These are phyloP conservation scores for Amauroascus niger DNA, from an alignment of 2,329 filamentous ascomycete genomes.

Conservation along the genomic window DNA sequence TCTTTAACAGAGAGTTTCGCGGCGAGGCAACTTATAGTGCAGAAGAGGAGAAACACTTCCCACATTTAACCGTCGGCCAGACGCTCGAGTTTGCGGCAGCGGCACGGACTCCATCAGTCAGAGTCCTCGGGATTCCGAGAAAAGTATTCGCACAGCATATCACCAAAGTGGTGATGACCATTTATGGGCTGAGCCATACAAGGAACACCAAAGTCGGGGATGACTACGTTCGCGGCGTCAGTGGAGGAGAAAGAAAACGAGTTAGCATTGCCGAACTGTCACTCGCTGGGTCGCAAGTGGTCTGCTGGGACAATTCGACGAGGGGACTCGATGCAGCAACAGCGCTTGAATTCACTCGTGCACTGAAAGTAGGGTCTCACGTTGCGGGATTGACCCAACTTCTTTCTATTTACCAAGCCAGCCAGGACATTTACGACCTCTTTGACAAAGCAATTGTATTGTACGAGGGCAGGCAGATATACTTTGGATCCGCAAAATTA, in stretches of 20 bases:
- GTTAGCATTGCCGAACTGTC: constrained; percentile 40
- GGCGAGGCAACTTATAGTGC: constrained; percentile 35
- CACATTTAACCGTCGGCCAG: constrained; percentile 48
- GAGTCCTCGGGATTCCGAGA: constrained; percentile 36
- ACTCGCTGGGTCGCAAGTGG: constrained; percentile 29
- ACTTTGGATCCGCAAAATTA: constrained; percentile 53
- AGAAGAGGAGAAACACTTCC: constrained; percentile 44
- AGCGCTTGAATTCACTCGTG: constrained; percentile 49
- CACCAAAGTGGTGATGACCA: constrained; percentile 34
- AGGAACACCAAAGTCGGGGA: constrained; percentile 43
- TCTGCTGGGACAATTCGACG: constrained; percentile 41
- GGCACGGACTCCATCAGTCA: constrained; percentile 39
- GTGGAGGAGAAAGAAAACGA: constrained; percentile 53
- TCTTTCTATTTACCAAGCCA: constrained; percentile 51
- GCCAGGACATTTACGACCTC: constrained; percentile 45
- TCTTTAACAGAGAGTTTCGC: constrained; percentile 57
- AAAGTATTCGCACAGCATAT: constrained; percentile 36
- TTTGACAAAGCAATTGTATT: constrained; percentile 69
- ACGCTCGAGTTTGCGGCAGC: constrained; percentile 49
- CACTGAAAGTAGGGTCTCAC: constrained; percentile 43
- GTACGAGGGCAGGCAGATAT: constrained; percentile 70
- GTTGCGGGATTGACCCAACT: constrained; percentile 42
- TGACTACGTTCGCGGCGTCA: constrained; percentile 53
- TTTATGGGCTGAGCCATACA: constrained; percentile 36
- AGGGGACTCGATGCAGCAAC: constrained; percentile 48